Base-by-base conservation (phyloP, 805 yeast genomes). In the Jamesozyma piceae region DNA sequence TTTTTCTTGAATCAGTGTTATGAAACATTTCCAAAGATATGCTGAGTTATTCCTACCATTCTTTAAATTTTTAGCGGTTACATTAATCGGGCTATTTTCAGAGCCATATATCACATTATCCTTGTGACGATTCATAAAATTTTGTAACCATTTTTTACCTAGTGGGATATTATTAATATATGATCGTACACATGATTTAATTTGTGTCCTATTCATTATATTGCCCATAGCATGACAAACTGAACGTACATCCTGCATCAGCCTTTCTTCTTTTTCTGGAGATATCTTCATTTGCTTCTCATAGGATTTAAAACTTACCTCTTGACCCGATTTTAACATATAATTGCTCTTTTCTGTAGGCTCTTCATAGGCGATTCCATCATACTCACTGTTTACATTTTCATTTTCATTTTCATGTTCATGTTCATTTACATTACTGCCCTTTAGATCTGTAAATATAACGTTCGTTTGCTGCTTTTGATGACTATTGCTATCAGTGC, bases 211-310 rank as follows among this genome's bases (percentile, higher is more conserved):
- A 34, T 46, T 50, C 32, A 53, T 41, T 2, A 53, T 46, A 34
- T 51, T 51, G 5, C 60, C 60, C 39, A 44, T 39, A 10, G 49
- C 46, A 39, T 50, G 54, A 33, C 50, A 47, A 4, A 51, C 31
- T 3, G 28, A 17, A 17, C 44, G 48, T 13, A 54, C 41, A 15
- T 55, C 41, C n/a, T 38, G 18, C 32, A 55, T 35, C 19, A 55
- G 29, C 18, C 38, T 20, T n/a, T 41, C 35, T 29, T 55, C 60
- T 27, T 40, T 46, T 32, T 49, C 52, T 11, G 50, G 47, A 5
- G 54, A 47, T 9, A 55, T 30, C 36, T 53, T 55, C 60, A 55
- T 55, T 45, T 55, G 60, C 26, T 49, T 49, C 29, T 45, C 46
- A 42, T 55, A 55, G 3, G 53, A 41, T 24, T 46, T 49, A 4